Base-by-base conservation (phyloP, 192 early-diverging fungal species). In the Coemansia nantahalensis region DNA sequence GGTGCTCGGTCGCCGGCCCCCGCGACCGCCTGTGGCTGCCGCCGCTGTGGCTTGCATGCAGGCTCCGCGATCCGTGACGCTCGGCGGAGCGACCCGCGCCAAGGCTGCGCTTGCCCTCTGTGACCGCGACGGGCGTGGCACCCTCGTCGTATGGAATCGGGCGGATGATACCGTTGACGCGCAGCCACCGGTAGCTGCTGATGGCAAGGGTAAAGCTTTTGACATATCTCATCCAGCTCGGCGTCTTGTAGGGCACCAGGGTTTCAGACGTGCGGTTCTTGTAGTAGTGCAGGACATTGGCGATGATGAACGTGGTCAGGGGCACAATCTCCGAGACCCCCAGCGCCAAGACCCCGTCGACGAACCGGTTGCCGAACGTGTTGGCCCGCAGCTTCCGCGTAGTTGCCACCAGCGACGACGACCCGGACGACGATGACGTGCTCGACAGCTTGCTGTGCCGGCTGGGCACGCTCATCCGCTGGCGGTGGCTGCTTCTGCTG, bases 211-310 rank as follows among this genome's bases (percentile, higher is more conserved):
- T 30, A 5, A 56, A 37, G 48, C 56, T 60, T 10, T 55, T 51
- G 28, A 72, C 31, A 24, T 72, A 61, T 19, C 58, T 55, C 15
- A 72, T 45, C 68, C 68, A 72, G 19, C 50, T 47, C 18, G 68
- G 68, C 53, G 54, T 45, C 50, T 56, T 39, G 40, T 56, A 72
- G 22, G 61, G 68, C 3, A 65, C 51, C 18, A 59, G 42, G 24
- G 52, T 32, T 8, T 46, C 37, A 2, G 52, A 39, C 4, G 36
- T 39, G 6, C 62, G 36, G 49, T 65, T 54, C 18, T 48, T 44
- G 33, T 48, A 53, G 31, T 60, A 53, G 49, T 72, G 68, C 30
- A 54, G 50, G 14, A 61, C 36, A 30, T 38, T 59, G 31, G 62
- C 62, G 16, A 56, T 56, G 0, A 52, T 24, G 5, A 59, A 37